Evolutionary conservation across 176 grass and related monocot species (phyloP).

Genomic region (Ananas comosus): DNA sequence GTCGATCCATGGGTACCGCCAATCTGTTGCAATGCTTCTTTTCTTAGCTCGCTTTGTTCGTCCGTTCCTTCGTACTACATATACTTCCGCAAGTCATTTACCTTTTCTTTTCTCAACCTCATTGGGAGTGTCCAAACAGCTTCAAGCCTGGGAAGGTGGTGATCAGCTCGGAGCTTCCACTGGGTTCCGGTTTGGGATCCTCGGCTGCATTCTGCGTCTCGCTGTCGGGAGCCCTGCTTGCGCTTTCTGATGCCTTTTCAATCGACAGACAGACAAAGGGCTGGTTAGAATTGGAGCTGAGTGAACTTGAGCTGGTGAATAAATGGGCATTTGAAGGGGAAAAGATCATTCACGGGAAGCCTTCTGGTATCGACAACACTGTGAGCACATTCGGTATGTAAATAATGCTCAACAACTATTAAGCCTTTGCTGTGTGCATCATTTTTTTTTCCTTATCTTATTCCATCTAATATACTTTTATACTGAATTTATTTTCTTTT

Average conservation of each 20-base stretch:
- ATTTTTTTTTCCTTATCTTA: too few species aligned
- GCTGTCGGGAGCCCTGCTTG: slow-evolving; percentile 45
- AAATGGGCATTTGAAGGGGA: slow-evolving; percentile 83
- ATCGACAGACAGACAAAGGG: slow-evolving; percentile 9
- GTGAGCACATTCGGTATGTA: slow-evolving; percentile 71
- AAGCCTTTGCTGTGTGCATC: too few species aligned
- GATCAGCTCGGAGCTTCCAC: slow-evolving; percentile 57
- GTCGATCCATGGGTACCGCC: slow-evolving; percentile 52
- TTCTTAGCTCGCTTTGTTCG: slow-evolving; percentile 1
- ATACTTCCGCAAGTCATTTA: background rate
- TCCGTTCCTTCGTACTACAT: background rate
- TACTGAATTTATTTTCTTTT: too few species aligned
- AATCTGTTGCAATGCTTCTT: background rate
- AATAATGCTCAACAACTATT: background rate
- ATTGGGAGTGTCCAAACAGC: slow-evolving; percentile 12
- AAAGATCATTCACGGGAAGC: slow-evolving; percentile 84
- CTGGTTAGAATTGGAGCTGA: slow-evolving; percentile 35
- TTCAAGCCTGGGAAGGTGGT: slow-evolving; percentile 49
- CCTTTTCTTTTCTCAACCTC: slow-evolving; percentile 2
- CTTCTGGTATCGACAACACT: slow-evolving; percentile 85
- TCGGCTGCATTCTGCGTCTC: slow-evolving; percentile 72
- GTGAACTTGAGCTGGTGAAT: slow-evolving; percentile 57
- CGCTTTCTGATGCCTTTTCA: slow-evolving; percentile 19
- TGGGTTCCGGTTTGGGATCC: slow-evolving; percentile 68
- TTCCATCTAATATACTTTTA: too few species aligned